Conservation (phyloP, 2,329 filamentous ascomycete species). For the Sodiomyces alkalinus region DNA sequence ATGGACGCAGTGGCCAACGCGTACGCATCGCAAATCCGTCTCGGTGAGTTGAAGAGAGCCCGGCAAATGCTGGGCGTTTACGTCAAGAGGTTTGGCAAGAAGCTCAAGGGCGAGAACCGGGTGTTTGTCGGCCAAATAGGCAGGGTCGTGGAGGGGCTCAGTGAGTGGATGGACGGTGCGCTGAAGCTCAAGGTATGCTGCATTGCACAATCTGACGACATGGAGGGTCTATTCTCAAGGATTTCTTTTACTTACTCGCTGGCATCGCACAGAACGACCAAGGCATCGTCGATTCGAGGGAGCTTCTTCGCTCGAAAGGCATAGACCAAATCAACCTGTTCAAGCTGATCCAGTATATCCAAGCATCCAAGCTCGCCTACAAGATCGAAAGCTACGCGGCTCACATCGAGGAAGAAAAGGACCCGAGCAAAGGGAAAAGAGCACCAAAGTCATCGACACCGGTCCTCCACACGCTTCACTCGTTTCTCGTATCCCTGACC, state of each 20-base stretch:
- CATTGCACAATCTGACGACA: no score
- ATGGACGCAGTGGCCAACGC: constrained; percentile 89
- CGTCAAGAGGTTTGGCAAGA: constrained; percentile 74
- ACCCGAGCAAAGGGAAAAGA: constrained; percentile 10
- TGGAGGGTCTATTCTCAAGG: not conserved
- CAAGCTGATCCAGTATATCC: constrained; percentile 74
- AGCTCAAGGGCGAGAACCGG: constrained; percentile 77
- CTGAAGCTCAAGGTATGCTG: constrained; percentile 29
- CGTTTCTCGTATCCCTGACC: constrained; percentile 66
- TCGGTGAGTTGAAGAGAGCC: constrained; percentile 58
- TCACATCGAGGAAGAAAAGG: constrained; percentile 36
- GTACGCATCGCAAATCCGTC: constrained; percentile 61
- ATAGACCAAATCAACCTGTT: constrained; percentile 93
- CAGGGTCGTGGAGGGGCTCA: constrained; percentile 66
- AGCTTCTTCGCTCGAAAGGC: constrained; percentile 67
- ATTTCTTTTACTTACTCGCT: constrained; percentile 6
- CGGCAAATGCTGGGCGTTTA: constrained; percentile 68
- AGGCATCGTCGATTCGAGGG: constrained; percentile 53
- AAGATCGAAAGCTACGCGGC: constrained; percentile 85
- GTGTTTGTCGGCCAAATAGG: constrained; percentile 83
- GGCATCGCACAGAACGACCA: constrained; percentile 29
- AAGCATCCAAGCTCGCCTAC: constrained; percentile 81
- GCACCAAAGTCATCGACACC: constrained; percentile 26
- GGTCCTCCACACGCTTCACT: constrained; percentile 38
- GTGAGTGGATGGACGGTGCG: constrained; percentile 47